These are phyloP conservation scores for Capsella bursapastoris DNA, from an alignment of 345 rosid genomes.

Conservation along the genomic window DNA sequence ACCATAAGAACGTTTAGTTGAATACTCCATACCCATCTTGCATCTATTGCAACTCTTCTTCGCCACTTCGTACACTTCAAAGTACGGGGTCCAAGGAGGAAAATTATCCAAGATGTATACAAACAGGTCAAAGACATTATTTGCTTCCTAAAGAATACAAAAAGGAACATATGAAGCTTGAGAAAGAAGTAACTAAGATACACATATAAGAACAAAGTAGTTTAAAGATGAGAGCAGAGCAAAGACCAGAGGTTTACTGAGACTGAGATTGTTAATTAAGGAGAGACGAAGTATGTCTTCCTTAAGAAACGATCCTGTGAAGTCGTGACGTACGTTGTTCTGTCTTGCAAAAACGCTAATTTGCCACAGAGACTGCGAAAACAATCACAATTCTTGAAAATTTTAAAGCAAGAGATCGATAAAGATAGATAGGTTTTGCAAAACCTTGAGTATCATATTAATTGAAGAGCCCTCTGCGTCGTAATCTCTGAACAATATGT, in stretches of 20 bases:
- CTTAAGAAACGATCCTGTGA: too few species aligned
- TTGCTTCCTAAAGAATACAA: constrained; percentile 17
- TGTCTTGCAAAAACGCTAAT: neutral
- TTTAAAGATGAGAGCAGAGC: neutral
- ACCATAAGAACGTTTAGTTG: constrained; percentile 17
- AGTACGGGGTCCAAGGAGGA: constrained; percentile 15
- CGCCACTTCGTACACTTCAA: neutral
- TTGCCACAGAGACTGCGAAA: constrained; percentile 10
- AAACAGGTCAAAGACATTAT: neutral
- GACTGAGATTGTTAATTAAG: neutral
- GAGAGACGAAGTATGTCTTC: neutral
- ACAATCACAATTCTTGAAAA: neutral
- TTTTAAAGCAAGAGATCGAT: neutral
- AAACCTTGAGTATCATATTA: too few species aligned
- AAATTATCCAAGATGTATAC: constrained; percentile 10
- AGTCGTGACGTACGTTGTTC: too few species aligned
- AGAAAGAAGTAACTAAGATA: neutral
- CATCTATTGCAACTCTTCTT: constrained; percentile 11
- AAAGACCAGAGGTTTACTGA: constrained; percentile 23
- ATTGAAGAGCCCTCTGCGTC: neutral
- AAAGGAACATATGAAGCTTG: neutral
- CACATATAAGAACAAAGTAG: neutral
- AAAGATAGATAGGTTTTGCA: neutral
- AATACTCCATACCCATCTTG: neutral
- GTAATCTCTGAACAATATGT: neutral